A percentile compares a stretch with the other conserved stretches of the same genome.
These are phyloP conservation scores for Suillus decipiens DNA, from an alignment of 768 basidiomycete genomes.

Conservation along the genomic window DNA sequence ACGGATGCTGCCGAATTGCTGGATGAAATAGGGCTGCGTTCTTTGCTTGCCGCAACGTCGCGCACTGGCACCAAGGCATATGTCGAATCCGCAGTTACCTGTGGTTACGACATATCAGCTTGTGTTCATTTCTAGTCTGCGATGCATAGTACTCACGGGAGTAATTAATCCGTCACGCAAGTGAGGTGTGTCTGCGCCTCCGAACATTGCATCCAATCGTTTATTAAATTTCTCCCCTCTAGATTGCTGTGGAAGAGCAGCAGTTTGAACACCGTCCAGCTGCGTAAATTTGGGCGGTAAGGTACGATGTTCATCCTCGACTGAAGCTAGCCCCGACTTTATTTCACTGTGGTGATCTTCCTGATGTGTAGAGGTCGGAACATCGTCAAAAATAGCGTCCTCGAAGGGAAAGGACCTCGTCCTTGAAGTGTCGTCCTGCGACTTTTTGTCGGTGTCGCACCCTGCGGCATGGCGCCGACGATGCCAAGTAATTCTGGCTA, in stretches of 20 bases:
- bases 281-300: neutral
- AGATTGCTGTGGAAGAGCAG: neutral
- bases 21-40: neutral
- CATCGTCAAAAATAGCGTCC: neutral
- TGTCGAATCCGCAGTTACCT: neutral
- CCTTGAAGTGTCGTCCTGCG: neutral
- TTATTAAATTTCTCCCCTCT: conserved; percentile 1
- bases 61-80: neutral
- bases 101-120: neutral
- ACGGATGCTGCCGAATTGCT: neutral
- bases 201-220: conserved; percentile 1
- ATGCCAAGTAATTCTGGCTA: conserved; percentile 5
- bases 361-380: neutral
- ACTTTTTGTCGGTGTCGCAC: neutral
- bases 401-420: neutral
- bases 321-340: neutral
- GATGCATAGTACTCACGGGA: neutral
- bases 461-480: neutral
- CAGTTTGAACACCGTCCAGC: neutral
- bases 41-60: neutral
- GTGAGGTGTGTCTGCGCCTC: neutral
- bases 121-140: neutral
- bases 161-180: neutral
- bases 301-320: neutral
- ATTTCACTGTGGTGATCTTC: neutral